Evolutionary conservation across 176 grass and related monocot species (phyloP), one percentile per base, ranked within the genome.

Genomic region (Oryza glumipatula): DNA sequence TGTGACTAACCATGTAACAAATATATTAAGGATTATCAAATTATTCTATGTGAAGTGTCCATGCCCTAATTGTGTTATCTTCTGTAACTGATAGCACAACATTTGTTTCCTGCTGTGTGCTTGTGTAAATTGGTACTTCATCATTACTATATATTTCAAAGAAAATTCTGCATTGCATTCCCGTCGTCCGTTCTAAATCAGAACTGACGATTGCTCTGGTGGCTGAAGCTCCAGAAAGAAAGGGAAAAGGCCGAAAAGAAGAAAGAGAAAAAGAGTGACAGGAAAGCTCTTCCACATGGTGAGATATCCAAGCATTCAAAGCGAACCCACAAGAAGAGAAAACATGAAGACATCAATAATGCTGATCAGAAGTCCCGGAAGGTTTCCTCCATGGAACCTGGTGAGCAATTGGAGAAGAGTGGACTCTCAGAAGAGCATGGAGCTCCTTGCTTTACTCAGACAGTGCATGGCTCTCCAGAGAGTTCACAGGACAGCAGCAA

Each of bases 161-260:
- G 58, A 43, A 89, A 85, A 77, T 86, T 68, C 81, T 90, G 65
- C 81, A 82, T 92, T 90, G 67, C 87, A 85, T 90, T 88, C 65
- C 84, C 61, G 1, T 87, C 89, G 83, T 90, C 92, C 0, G 86
- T 92, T 92, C 93, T 92, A 68, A 87, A 87, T 89, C 83, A 91
- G 93, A 92, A 95, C 87, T 95, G 90, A 95, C 85, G 88, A 88
- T 92, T 95, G 76, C 65, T 92, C 90, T 95, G 93, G 90, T 92
- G 88, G 70, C 89, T 92, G 90, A 91, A 88, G 90, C 80, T 87
- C 83, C 86, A 88, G 88, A 95, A 88, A 85, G 90, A 88, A 95
- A 88, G 79, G 22, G 85, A 65, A 86, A 89, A 63, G 52, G 70
- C 52, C 0, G 80, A 82, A 85, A 86, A 68, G 61, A 92, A 94